A percentile compares a stretch with the other conserved stretches of the same genome.
Conservation (phyloP, 2,329 filamentous ascomycete genomes). For the Alternaria sp. region DNA sequence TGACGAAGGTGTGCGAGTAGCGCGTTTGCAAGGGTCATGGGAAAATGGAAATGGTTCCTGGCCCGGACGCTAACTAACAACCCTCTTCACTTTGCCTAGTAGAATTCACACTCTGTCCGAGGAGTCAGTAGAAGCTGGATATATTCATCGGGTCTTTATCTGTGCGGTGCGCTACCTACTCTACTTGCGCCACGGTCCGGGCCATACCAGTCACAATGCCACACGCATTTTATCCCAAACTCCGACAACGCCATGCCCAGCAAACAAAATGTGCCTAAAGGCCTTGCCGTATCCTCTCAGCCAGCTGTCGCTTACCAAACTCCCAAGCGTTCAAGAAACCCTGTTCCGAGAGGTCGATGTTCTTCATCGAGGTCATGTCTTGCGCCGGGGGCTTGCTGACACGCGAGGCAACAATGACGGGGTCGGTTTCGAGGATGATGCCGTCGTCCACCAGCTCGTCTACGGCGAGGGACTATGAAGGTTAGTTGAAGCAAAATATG, state of each 20-base stretch:
- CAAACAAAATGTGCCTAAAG: slow-evolving; percentile 27
- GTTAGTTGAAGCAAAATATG: slow-evolving; percentile 61
- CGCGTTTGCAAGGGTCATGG: slow-evolving; percentile 32
- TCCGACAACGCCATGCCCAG: slow-evolving; percentile 41
- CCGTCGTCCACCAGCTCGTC: slow-evolving; percentile 76
- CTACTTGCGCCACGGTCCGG: slow-evolving; percentile 10
- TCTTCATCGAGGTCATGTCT: slow-evolving; percentile 86
- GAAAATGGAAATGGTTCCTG: slow-evolving; percentile 17
- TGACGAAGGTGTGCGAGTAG: slow-evolving; percentile 36
- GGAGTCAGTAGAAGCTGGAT: slow-evolving; percentile 12
- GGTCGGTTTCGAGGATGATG: slow-evolving; percentile 96
- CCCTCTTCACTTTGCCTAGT: not conserved
- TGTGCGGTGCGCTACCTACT: slow-evolving; percentile 13
- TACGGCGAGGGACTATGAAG: slow-evolving; percentile 86
- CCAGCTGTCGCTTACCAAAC: slow-evolving; percentile 88
- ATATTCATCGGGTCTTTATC: slow-evolving; percentile 5
- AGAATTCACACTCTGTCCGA: not conserved
- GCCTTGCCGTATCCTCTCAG: slow-evolving; percentile 88
- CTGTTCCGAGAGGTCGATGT: slow-evolving; percentile 94
- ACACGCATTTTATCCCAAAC: slow-evolving; percentile 19
- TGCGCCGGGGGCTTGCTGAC: slow-evolving; percentile 91
- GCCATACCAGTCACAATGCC: slow-evolving; percentile 25
- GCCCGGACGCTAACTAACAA: slow-evolving; percentile 16
- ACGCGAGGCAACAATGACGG: slow-evolving; percentile 87
- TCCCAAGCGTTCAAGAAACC: slow-evolving; percentile 93